Evolutionary conservation across 2,329 filamentous ascomycete genomes (phyloP).

Genomic region (Colletotrichum sp.): DNA sequence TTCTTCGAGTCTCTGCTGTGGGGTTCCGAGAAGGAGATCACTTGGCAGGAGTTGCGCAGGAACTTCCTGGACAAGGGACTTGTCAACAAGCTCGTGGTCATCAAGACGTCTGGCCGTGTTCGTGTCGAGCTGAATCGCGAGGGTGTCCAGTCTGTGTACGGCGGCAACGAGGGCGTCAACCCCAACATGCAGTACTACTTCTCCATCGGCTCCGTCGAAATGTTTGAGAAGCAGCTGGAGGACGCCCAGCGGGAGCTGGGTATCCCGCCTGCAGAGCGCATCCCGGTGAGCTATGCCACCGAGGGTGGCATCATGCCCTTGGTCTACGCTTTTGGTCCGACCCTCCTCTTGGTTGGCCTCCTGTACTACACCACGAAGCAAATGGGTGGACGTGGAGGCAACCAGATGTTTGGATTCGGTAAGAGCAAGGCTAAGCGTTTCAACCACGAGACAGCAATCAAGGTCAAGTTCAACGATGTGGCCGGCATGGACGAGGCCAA

Average conservation of each 20-base stretch:
- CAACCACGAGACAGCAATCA: constrained; percentile 95
- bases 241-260: constrained; percentile 85
- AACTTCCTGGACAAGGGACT: constrained; percentile 96
- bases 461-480: constrained; percentile 96
- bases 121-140: constrained; percentile 82
- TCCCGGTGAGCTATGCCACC: constrained; percentile 86
- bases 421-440: constrained; percentile 96
- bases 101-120: constrained; percentile 69
- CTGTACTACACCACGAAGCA: constrained; percentile 81
- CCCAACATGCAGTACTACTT: constrained; percentile 85
- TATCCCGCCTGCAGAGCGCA: constrained; percentile 86
- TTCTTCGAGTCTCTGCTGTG: constrained; percentile 47
- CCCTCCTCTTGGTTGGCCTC: constrained; percentile 82
- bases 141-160: constrained; percentile 73
- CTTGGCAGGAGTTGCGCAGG: constrained; percentile 94
- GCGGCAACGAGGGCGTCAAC: constrained; percentile 70
- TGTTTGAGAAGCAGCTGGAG: constrained; percentile 88
- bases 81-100: constrained; percentile 89
- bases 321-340: constrained; percentile 81
- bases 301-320: constrained; percentile 79
- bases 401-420: constrained; percentile 93
- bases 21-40: constrained; percentile 72
- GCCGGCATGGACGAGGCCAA: constrained; percentile 99
- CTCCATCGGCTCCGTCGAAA: constrained; percentile 91
- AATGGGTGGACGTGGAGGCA: constrained; percentile 71